Percentiles rank a stretch among this genome's conserved stretches.
These are phyloP conservation scores for Luffa aegyptiaca DNA, from an alignment of 306 rosid species.

Conservation along the genomic window DNA sequence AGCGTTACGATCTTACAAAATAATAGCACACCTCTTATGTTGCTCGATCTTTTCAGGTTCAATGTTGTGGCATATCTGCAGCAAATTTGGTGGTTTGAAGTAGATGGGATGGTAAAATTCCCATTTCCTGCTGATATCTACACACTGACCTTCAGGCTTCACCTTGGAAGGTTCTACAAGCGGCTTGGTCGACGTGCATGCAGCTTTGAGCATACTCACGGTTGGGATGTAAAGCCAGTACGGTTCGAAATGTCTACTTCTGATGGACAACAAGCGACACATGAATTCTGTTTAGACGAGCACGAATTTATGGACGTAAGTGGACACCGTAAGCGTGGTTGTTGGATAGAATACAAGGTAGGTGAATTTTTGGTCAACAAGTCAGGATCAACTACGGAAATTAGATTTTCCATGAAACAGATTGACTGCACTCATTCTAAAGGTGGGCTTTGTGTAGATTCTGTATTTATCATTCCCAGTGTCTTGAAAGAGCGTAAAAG, in stretches of 20 bases:
- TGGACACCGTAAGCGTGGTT: constrained; percentile 65
- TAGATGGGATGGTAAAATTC: constrained; percentile 64
- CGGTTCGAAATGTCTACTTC: constrained; percentile 58
- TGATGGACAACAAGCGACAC: constrained; percentile 60
- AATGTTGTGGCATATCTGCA: constrained; percentile 68
- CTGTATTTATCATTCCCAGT: constrained; percentile 77
- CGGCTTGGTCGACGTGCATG: constrained; percentile 78
- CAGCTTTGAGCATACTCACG: constrained; percentile 80
- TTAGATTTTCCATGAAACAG: constrained; percentile 92
- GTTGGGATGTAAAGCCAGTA: constrained; percentile 84
- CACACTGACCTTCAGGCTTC: constrained; percentile 77
- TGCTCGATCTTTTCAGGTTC: constrained; percentile 55
- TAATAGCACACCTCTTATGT: not conserved
- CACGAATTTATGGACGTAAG: constrained; percentile 31
- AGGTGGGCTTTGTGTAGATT: constrained; percentile 93
- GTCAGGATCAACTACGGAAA: constrained; percentile 49
- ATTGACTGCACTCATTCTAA: constrained; percentile 92
- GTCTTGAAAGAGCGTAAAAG: constrained; percentile 41
- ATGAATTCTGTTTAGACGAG: constrained; percentile 61
- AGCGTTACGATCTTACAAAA: not conserved
- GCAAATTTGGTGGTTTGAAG: constrained; percentile 98
- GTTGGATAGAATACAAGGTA: constrained; percentile 91
- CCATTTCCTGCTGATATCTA: constrained; percentile 77
- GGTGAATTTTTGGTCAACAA: constrained; percentile 71
- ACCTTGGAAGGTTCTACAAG: constrained; percentile 68